These are phyloP conservation scores for Ottelia alismoides DNA, from an alignment of 106 monocot species.

Conservation along the genomic window DNA sequence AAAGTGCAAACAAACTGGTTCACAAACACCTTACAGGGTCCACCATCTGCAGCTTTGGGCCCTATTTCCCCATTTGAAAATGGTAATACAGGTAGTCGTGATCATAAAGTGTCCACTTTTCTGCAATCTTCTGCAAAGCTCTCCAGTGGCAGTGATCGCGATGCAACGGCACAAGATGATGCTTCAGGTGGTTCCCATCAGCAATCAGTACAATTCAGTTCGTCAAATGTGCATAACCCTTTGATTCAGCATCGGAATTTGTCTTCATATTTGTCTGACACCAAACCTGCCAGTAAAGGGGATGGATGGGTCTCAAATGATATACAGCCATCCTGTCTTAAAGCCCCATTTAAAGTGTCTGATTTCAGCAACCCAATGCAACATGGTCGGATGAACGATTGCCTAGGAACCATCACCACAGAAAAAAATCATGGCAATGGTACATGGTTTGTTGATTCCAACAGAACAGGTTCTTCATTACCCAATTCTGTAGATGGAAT, in stretches of 20 bases:
- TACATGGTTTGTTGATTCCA: conserved; percentile 21
- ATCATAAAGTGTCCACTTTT: conserved; percentile 11
- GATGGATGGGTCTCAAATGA: conserved; percentile 34
- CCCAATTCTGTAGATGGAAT: too few species aligned
- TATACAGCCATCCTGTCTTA: conserved; percentile 8
- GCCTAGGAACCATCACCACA: conserved; percentile 6
- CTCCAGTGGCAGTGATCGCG: too few species aligned
- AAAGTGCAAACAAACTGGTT: too few species aligned
- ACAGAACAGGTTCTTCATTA: conserved; percentile 1
- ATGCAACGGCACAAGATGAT: too few species aligned
- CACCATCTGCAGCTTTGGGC: conserved; percentile 26
- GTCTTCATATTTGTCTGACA: conserved; percentile 10
- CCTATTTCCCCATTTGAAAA: conserved; percentile 26
- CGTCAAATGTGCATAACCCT: conserved; percentile 17
- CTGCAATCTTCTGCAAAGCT: too few species aligned
- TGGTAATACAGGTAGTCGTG: conserved; percentile 19
- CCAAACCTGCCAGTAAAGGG: conserved; percentile 17
- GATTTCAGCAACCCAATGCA: conserved; percentile 15
- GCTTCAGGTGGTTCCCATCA: too few species aligned
- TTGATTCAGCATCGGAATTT: conserved; percentile 45
- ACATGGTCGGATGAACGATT: conserved; percentile 13
- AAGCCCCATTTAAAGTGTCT: conserved; percentile 8
- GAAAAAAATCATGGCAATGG: conserved; percentile 11
- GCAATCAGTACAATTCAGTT: too few species aligned
- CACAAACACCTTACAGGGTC: conserved; percentile 17